Conservation (phyloP, 2,329 filamentous ascomycete species). For the Cordyceps javanica region DNA sequence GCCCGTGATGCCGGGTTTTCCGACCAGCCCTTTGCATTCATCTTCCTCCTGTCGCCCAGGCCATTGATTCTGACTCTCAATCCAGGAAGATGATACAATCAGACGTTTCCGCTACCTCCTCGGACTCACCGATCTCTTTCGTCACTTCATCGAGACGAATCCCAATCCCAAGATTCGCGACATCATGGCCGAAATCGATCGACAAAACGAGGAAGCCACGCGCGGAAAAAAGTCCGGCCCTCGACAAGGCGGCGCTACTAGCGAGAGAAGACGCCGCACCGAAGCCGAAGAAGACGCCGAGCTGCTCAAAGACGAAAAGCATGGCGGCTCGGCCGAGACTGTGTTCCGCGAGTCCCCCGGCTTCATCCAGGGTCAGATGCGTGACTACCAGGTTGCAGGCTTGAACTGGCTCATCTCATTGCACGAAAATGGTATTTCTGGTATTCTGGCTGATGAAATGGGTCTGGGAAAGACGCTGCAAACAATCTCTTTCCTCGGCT, state of each 20-base stretch:
- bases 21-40: background rate
- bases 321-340: conserved; percentile 76
- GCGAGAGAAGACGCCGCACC: conserved; percentile 75
- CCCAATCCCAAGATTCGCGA: conserved; percentile 92
- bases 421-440: conserved; percentile 97
- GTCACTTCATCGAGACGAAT: conserved; percentile 97
- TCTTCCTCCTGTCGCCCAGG: background rate
- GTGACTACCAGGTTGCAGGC: conserved; percentile 93
- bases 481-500: conserved; percentile 94
- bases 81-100: conserved; percentile 87
- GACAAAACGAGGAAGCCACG: conserved; percentile 72
- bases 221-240: conserved; percentile 66
- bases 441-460: conserved; percentile 98
- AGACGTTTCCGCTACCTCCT: conserved; percentile 91
- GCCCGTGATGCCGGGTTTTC: conserved; percentile 7
- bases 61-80: conserved; percentile 5
- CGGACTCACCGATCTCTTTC: conserved; percentile 91
- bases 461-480: conserved; percentile 95
- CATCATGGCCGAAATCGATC: conserved; percentile 90
- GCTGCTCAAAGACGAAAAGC: conserved; percentile 76
- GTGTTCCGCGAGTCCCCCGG: conserved; percentile 89
- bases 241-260: conserved; percentile 78
- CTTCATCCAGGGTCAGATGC: conserved; percentile 85
- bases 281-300: conserved; percentile 98
- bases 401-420: conserved; percentile 97